These are phyloP conservation scores for Polyrhizophydium stewartii DNA, from an alignment of 371 early-diverging fungal genomes.

Conservation along the genomic window DNA sequence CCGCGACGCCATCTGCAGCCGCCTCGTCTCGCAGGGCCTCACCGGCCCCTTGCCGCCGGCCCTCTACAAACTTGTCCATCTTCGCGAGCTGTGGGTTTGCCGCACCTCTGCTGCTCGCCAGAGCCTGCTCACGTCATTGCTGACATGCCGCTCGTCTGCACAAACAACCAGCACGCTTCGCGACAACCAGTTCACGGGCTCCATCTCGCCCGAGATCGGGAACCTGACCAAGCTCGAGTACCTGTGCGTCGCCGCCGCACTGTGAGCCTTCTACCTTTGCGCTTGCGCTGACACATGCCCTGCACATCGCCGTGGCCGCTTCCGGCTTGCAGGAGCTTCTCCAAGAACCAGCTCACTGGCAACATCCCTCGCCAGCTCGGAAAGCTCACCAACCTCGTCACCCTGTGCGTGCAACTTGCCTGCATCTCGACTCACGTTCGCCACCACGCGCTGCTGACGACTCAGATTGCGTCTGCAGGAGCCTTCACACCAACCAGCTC, in stretches of 20 bases:
- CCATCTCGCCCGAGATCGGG: too few relatives aligned
- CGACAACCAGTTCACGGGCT: too few relatives aligned
- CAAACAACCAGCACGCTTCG: too few relatives aligned
- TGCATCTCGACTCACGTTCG: not conserved
- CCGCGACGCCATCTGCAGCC: not conserved
- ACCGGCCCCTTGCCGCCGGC: not conserved
- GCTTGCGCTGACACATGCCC: not conserved
- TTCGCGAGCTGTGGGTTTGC: not conserved
- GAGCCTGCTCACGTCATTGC: not conserved
- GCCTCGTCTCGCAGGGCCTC: not conserved
- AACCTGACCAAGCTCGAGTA: too few relatives aligned
- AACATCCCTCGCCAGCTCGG: not conserved
- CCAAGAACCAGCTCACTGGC: not conserved
- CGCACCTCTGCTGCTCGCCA: not conserved
- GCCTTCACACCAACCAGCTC: too few relatives aligned
- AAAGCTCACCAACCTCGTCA: not conserved
- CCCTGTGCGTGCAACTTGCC: not conserved
- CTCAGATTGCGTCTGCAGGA: too few relatives aligned
- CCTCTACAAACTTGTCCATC: not conserved
- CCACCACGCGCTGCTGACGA: not conserved
- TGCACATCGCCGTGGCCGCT: not conserved
- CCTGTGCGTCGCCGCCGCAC: not conserved
- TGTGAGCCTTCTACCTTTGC: too few relatives aligned
- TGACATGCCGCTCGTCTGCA: not conserved
- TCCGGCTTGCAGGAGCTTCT: not conserved